Evolutionary conservation across 805 yeast genomes (phyloP).

Genomic region (Jamesozyma jinghongensis): DNA sequence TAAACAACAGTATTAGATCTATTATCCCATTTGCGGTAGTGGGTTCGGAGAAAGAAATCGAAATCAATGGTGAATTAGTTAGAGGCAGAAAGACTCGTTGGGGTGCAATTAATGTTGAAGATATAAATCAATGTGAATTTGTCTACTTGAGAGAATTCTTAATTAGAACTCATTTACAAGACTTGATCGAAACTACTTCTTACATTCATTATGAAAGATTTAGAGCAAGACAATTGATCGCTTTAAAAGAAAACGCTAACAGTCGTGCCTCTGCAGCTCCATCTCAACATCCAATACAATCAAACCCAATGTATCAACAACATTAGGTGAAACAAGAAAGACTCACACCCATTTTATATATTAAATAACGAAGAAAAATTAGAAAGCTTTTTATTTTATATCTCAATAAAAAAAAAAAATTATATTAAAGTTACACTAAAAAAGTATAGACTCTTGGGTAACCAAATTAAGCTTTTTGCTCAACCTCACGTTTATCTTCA

Average conservation of each 20-base stretch:
- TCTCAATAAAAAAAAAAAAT: too few relatives aligned
- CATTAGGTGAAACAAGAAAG: not conserved
- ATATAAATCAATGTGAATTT: conserved; percentile 92
- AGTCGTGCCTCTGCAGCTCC: conserved; percentile 29
- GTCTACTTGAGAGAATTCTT: conserved; percentile 87
- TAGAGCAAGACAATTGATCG: conserved; percentile 87
- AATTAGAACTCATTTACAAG: conserved; percentile 92
- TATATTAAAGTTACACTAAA: too few relatives aligned
- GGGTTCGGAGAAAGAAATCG: conserved; percentile 75
- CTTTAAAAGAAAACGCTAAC: conserved; percentile 81
- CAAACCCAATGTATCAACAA: conserved; percentile 5
- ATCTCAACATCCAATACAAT: conserved; percentile 19
- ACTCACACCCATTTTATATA: not conserved
- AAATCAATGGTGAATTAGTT: conserved; percentile 66
- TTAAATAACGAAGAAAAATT: not conserved
- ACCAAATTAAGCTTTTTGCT: too few relatives aligned
- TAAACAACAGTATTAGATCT: conserved; percentile 64
- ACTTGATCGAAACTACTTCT: conserved; percentile 87
- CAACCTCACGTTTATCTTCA: not conserved
- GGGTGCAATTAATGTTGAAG: conserved; percentile 91
- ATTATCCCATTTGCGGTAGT: conserved; percentile 90
- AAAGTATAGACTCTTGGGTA: too few relatives aligned
- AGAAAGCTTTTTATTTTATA: not conserved
- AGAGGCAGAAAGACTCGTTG: conserved; percentile 90
- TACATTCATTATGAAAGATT: conserved; percentile 83